Conservation (phyloP, 495 filamentous ascomycete species). For the Aspergillus bertholletiae region DNA sequence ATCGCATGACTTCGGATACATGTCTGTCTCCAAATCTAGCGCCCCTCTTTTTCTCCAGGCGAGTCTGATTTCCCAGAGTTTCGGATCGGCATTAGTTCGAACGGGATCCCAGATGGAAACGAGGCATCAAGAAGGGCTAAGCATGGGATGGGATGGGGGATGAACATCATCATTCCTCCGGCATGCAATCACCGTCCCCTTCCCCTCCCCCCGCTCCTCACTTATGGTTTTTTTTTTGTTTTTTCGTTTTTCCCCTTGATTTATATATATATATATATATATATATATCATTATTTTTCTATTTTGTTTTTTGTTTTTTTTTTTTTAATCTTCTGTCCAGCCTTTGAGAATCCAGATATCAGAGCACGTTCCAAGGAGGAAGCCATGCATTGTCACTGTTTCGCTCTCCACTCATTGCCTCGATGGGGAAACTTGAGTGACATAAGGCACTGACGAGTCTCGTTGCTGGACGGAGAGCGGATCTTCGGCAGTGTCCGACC, state of each 20-base stretch:
- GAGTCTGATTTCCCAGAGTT: background rate
- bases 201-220: too few relatives aligned
- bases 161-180: background rate
- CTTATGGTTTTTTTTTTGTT: background rate
- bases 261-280: too few relatives aligned
- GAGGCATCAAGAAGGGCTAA: background rate
- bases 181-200: background rate
- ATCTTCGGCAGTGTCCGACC: slow-evolving; percentile 20
- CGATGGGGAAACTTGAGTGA: slow-evolving; percentile 18
- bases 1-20: background rate
- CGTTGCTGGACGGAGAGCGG: slow-evolving; percentile 9
- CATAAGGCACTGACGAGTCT: slow-evolving; percentile 10
- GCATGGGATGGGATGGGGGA: background rate
- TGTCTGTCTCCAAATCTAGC: background rate
- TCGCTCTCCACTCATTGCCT: slow-evolving; percentile 18
- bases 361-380: slow-evolving; percentile 7
- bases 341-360: background rate
- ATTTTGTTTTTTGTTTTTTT: too few relatives aligned
- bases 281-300: background rate
- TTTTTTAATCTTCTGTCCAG: background rate
- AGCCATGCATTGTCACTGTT: background rate
- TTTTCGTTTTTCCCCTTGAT: too few relatives aligned
- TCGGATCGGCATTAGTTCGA: background rate
- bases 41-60: background rate
- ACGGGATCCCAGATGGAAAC: too few relatives aligned